Conservation (phyloP, 192 early-diverging fungal species). For the Funneliformis geosporum region DNA sequence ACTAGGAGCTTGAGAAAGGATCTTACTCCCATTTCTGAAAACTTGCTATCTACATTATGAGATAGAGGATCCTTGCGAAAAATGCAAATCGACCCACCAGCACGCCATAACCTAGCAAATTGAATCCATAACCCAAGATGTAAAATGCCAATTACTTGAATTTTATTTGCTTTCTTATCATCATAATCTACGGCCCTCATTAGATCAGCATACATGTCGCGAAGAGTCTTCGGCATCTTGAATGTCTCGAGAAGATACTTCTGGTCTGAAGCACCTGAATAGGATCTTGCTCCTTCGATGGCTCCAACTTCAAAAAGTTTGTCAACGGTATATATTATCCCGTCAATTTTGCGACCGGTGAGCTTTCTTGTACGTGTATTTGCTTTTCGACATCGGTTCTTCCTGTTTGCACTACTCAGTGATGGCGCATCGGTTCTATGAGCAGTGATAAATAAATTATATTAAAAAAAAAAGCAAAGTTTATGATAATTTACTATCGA, state of each 20-base stretch:
- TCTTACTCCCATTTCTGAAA: constrained; percentile 11
- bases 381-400: constrained; percentile 21
- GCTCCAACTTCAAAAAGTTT: constrained; percentile 14
- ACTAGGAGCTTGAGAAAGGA: constrained; percentile 18
- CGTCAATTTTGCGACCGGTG: constrained; percentile 15
- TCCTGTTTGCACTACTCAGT: constrained; percentile 22
- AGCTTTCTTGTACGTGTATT: constrained; percentile 22
- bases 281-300: constrained; percentile 23
- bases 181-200: constrained; percentile 22
- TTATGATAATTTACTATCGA: constrained; percentile 16
- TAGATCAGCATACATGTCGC: constrained; percentile 25
- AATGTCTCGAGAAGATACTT: constrained; percentile 18
- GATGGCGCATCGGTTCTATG: constrained; percentile 21
- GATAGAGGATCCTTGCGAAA: constrained; percentile 27
- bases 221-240: constrained; percentile 24
- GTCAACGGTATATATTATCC: constrained; percentile 12
- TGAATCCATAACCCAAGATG: constrained; percentile 27
- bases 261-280: constrained; percentile 15
- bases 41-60: constrained; percentile 18
- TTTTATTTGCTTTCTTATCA: constrained; percentile 24
- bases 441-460: constrained; percentile 1
- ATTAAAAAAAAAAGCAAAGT: constrained; percentile 5
- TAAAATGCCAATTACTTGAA: constrained; percentile 30
- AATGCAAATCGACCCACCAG: constrained; percentile 24
- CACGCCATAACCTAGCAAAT: constrained; percentile 20